phyloP scores from a whole-genome alignment of 257 asterid species.

The Solanum pimpinellifolium region DNA sequence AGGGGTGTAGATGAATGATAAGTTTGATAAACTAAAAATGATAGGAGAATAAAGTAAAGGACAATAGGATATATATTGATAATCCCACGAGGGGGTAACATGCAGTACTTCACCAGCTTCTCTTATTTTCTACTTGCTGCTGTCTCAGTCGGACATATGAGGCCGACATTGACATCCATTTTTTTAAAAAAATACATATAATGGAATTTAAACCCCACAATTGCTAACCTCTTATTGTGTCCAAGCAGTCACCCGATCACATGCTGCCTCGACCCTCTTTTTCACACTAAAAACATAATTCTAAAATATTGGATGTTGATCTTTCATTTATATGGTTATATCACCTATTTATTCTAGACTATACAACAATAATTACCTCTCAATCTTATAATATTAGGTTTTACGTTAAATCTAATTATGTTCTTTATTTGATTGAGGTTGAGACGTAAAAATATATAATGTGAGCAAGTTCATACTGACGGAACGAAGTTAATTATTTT shows the following conservation, averaged over 20 bases:
- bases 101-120: conserved; percentile 22
- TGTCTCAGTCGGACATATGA: conserved; percentile 13
- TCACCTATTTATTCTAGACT: background rate
- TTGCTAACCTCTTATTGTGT: conserved; percentile 19
- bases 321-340: background rate
- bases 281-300: conserved; percentile 12
- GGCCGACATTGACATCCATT: conserved; percentile 7
- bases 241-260: conserved; percentile 75
- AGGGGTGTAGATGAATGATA: background rate
- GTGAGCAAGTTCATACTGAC: background rate
- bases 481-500: background rate
- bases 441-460: background rate
- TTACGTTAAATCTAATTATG: background rate
- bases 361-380: background rate
- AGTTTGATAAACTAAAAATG: background rate
- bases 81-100: conserved; percentile 66
- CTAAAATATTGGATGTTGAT: background rate
- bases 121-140: conserved; percentile 1
- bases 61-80: conserved; percentile 9
- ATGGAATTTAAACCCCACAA: conserved; percentile 25
- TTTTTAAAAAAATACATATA: background rate
- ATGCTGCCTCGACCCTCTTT: conserved; percentile 42
- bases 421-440: background rate
- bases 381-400: background rate
- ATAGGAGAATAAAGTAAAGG: conserved; percentile 11